These are phyloP conservation scores for Talaromyces wortmannii DNA, from an alignment of 495 filamentous ascomycete genomes.

Conservation along the genomic window DNA sequence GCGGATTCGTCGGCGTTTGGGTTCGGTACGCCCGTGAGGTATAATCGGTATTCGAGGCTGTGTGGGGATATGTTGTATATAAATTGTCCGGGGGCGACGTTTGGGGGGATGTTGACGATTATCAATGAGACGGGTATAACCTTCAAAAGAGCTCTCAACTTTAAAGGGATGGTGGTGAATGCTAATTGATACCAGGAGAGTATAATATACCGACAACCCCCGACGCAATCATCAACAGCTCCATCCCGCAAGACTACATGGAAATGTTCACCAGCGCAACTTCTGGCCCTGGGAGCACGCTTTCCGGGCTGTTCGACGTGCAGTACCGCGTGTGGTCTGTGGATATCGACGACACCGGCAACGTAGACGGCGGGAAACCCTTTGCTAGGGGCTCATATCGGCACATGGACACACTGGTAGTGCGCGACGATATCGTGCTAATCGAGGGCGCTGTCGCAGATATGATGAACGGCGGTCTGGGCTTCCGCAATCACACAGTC, in stretches of 20 bases:
- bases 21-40: slow-evolving; percentile 8
- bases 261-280: slow-evolving; percentile 25
- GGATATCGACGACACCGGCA: not conserved
- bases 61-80: not conserved
- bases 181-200: not conserved
- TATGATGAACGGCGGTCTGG: slow-evolving; percentile 26
- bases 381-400: slow-evolving; percentile 9
- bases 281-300: slow-evolving; percentile 9
- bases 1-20: slow-evolving; percentile 11
- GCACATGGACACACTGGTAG: slow-evolving; percentile 16
- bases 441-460: slow-evolving; percentile 39
- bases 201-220: not conserved
- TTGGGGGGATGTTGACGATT: not conserved
- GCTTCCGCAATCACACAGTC: slow-evolving; percentile 38
- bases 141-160: no score
- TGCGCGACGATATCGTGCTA: slow-evolving; percentile 17
- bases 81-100: not conserved
- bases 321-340: slow-evolving; percentile 23
- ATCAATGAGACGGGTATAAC: not conserved
- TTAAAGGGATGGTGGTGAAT: no score
- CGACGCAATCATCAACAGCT: not conserved
- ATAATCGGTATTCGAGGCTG: slow-evolving; percentile 3
- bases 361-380: not conserved
- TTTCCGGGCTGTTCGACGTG: slow-evolving; percentile 33
- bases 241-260: slow-evolving; percentile 15